Evolutionary conservation across 768 basidiomycete species (phyloP).

Genomic region (Rhodotorula taiwanensis): DNA sequence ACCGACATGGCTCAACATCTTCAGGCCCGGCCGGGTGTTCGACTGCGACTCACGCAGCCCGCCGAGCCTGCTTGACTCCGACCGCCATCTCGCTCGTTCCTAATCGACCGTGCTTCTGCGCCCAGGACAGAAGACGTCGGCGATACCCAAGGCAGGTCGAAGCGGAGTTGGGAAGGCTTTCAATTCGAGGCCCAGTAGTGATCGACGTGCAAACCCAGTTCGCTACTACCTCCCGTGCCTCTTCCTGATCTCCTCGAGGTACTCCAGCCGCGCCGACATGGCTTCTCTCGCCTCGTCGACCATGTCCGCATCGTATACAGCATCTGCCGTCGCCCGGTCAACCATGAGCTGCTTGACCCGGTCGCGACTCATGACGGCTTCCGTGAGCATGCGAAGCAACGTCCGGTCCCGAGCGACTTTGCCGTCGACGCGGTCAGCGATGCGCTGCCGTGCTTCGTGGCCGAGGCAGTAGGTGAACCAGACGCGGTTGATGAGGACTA

Average conservation of each 20-base stretch:
- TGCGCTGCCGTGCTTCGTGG: background rate
- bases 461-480: conserved; percentile 1
- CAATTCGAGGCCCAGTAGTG: too few species aligned
- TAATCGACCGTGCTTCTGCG: too few species aligned
- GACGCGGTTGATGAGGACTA: background rate
- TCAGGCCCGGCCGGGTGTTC: too few species aligned
- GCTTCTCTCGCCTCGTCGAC: background rate
- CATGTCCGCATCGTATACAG: background rate
- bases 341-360: background rate
- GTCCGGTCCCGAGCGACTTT: background rate
- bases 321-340: background rate
- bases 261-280: background rate
- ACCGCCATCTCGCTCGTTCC: too few species aligned
- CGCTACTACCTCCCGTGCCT: background rate
- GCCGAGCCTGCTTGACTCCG: too few species aligned
- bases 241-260: background rate
- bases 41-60: too few species aligned
- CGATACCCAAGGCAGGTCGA: too few species aligned
- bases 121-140: too few species aligned
- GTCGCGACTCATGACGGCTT: background rate
- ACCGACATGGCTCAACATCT: too few species aligned
- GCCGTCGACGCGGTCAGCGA: background rate
- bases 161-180: too few species aligned
- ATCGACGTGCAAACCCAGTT: too few species aligned
- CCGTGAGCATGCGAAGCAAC: background rate